Evolutionary conservation across 257 asterid genomes (phyloP), one percentile per base, ranked within the genome.

Genomic region (Scutellaria barbata): DNA sequence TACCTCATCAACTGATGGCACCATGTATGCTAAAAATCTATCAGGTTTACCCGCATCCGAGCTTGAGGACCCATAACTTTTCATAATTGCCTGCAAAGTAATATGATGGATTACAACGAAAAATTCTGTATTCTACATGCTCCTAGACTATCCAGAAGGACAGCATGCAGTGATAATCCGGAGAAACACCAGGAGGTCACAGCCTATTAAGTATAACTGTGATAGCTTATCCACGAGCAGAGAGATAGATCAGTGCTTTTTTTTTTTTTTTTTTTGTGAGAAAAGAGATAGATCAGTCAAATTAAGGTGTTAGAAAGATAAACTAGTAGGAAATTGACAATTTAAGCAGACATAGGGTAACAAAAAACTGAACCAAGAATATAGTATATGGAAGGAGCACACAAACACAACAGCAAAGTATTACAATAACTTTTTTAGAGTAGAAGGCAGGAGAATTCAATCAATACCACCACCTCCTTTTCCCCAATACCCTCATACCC

Each of bases 11-110:
- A 84, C 74, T 33, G 94, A 76, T 54, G 99, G 99, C 67, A 86
- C 96, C 96, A 95, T 95, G 76, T 95, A 95, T 16, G 95, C 96
- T 85, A 95, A 83, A 83, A 95, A 95, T 68, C 87, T 89, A 74
- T 89, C 90, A 59, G 92, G 79, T 52, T 81, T 84, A 63, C 83
- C 87, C 18, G 83, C 41, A 75, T 86, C 91, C 6, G 92, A 71
- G 78, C 84, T 73, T 45, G 95, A 76, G 64, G 93, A 89, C 45
- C 59, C 70, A 60, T 84, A 95, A 76, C 96, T 95, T 81, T 89
- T 95, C 97, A 95, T 95, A 69, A 95, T 76, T 65, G 99, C 98
- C 99, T 92, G 96, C 77, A 76, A 72, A 71, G 41, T 66, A 42
- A 66, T 25, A 63, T 10, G 60, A 66, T 10, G 71, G 13, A 37